Evolutionary conservation across 805 yeast species (phyloP).

Genomic region (Saccharomycopsis babjevae): DNA sequence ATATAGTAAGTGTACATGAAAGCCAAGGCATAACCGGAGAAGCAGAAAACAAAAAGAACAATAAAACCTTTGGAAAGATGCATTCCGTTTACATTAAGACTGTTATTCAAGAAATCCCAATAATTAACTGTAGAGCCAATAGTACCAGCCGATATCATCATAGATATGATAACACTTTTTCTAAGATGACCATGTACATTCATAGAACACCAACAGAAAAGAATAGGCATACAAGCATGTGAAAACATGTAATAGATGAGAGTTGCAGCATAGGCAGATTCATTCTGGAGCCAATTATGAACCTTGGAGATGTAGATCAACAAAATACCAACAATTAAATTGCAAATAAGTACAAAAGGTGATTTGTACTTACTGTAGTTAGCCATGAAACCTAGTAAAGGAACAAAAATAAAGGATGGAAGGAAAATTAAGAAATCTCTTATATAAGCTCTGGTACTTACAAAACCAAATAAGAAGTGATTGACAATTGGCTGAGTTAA

Average conservation of each 20-base stretch:
- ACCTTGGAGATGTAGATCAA: neutral
- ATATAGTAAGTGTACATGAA: neutral
- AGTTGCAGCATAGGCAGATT: neutral
- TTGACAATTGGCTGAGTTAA: constrained; percentile 41
- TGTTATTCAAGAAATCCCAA: constrained; percentile 38
- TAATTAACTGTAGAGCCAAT: constrained; percentile 31
- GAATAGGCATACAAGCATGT: constrained; percentile 50
- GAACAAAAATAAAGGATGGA: neutral
- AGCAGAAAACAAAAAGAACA: constrained; percentile 4
- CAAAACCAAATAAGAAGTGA: neutral
- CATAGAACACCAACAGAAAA: constrained; percentile 48
- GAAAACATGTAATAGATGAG: neutral
- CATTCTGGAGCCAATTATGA: neutral
- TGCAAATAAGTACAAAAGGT: neutral
- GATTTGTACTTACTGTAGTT: neutral
- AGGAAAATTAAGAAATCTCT: neutral
- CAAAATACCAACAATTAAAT: neutral
- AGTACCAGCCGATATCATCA: constrained; percentile 62
- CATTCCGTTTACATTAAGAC: neutral
- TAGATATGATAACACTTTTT: constrained; percentile 46
- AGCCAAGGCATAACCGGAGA: neutral
- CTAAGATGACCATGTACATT: constrained; percentile 41
- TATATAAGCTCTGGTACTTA: neutral
- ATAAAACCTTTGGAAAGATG: constrained; percentile 1
- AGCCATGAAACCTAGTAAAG: neutral